Conservation (phyloP, 2,329 filamentous ascomycete genomes). For the Gremmenia infestans region DNA sequence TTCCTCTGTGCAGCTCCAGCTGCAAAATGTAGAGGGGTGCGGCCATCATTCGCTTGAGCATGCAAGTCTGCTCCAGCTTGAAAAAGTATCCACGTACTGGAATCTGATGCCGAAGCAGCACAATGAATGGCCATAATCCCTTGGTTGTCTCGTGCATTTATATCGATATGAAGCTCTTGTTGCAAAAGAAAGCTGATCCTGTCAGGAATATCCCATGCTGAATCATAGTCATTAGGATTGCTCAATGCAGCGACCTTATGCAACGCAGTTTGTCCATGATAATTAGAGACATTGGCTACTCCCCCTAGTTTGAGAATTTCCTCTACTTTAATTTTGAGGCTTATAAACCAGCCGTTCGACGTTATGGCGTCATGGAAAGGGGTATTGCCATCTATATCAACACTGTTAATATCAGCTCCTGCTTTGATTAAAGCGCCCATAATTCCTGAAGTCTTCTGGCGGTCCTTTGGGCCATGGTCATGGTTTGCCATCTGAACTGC, state of each 20-base stretch:
- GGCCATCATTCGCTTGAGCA: conserved; percentile 2
- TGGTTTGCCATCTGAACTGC: neutral
- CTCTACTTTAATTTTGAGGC: neutral
- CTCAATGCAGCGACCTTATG: conserved; percentile 1
- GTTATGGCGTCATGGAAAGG: conserved; percentile 2
- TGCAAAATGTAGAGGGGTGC: conserved; percentile 13
- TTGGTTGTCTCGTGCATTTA: conserved; percentile 4
- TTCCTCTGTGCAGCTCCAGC: conserved; percentile 9
- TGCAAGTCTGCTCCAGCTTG: conserved; percentile 7
- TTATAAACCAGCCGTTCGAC: neutral
- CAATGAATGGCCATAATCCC: conserved; percentile 12
- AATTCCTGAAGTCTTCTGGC: neutral
- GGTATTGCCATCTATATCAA: conserved; percentile 5
- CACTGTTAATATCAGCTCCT: conserved; percentile 3
- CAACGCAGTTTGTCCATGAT: conserved; percentile 1
- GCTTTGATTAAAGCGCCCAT: conserved; percentile 1
- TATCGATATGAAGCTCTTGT: neutral
- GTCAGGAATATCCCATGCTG: neutral
- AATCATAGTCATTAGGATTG: neutral
- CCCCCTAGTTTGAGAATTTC: neutral
- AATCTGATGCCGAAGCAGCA: conserved; percentile 7
- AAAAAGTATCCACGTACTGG: conserved; percentile 2
- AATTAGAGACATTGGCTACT: neutral
- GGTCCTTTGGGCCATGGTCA: neutral
- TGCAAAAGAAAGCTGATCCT: neutral